Evolutionary conservation across 176 grass and related monocot species (phyloP), one percentile per base, ranked within the genome.

Genomic region (Ananas comosus): DNA sequence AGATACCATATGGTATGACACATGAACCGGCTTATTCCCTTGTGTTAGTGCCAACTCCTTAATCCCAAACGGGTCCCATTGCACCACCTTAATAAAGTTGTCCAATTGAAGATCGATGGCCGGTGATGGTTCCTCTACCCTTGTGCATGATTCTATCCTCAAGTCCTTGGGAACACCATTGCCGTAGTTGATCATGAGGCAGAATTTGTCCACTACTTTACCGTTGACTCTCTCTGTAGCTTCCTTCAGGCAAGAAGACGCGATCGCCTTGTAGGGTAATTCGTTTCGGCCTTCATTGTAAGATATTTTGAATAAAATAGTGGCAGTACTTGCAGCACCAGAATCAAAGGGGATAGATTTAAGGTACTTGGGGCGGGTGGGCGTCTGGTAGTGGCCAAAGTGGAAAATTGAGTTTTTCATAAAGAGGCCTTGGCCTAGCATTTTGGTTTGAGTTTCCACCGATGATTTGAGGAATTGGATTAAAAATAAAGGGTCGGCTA

Each of bases 381-480:
- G 71, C 9, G 79, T 76, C 67, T 86, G 82, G 78, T 93, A 88
- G 76, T 83, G 85, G 21, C 50, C 6, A 2, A 85, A 50, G 80
- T 99, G 89, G 70, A 83, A 80, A 64, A 99, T 70, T 2, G 89
- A 67, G 53, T 68, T 70, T 2, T 74, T 11, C 24, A 13, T 64
- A 33, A 70, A 50, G 58, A 66, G 71, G 67, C 54, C 69, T 2
- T 53, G 56, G 8, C 80, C 68, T 51, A 72, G 78, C 66, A 88
- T 80, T 51, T 72, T 24, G 11, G 65, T 47, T 80, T 97, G 89
- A 69, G 65, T 80, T 29, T 72, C 65, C 14, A 77, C 67, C 94
- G 89, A 99, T 51, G 82, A 85, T 23, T 75, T 65, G 48, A 99
- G 82, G 77, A 99, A 99, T 23, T 69, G 74, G n/a, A 76, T 13